A percentile compares a stretch with the other conserved stretches of the same genome.
Conservation (phyloP, 768 basidiomycete species). For the Neoboletus subvelutipes region DNA sequence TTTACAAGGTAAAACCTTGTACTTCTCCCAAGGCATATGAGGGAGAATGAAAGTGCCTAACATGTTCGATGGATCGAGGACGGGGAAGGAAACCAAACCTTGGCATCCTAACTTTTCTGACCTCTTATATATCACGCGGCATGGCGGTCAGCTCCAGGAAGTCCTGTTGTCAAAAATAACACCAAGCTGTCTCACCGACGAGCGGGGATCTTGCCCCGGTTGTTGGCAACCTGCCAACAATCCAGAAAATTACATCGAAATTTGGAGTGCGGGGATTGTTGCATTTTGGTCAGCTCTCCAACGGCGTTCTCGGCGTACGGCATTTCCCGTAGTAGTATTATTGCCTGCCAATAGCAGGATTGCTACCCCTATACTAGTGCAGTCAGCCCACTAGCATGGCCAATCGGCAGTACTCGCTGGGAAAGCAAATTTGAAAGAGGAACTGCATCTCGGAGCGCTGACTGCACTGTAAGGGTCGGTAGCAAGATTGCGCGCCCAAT, state of each 20-base stretch:
- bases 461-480: too few species aligned
- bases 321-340: not conserved
- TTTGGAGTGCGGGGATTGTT: constrained; percentile 2
- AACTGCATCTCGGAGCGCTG: too few species aligned
- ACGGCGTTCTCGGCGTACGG: not conserved
- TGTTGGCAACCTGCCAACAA: constrained; percentile 1
- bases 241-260: too few species aligned
- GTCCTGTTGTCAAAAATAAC: not conserved
- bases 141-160: not conserved
- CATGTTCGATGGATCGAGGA: not conserved
- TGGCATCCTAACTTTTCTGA: not conserved
- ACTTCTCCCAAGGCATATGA: not conserved
- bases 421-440: too few species aligned
- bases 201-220: too few species aligned
- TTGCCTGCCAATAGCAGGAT: not conserved
- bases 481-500: not conserved
- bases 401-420: not conserved
- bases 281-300: not conserved
- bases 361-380: too few species aligned
- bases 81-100: not conserved
- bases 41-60: not conserved
- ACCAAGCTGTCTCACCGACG: not conserved
- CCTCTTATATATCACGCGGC: not conserved
- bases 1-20: too few species aligned
- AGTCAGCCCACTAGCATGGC: too few species aligned